Conservation (phyloP, 1,284 basidiomycete species). For the Marasmius fiardii region DNA sequence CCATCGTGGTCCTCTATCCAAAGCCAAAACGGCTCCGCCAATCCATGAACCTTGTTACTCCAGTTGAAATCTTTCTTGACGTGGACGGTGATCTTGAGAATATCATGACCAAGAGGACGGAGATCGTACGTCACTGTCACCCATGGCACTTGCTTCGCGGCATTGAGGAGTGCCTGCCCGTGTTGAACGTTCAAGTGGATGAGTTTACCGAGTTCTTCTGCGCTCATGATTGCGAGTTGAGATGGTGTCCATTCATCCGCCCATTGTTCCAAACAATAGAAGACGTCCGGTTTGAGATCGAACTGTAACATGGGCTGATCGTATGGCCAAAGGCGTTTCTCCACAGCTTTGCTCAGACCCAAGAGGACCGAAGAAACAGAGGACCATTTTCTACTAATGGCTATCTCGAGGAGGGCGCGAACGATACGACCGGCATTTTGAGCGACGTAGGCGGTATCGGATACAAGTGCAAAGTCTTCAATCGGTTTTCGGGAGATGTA, state of each 20-base stretch:
- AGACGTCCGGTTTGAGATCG: conserved; percentile 71
- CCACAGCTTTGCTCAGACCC: conserved; percentile 91
- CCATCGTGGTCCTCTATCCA: conserved; percentile 92
- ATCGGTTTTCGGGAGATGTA: conserved; percentile 81
- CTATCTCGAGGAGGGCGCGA: conserved; percentile 92
- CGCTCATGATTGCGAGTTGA: conserved; percentile 75
- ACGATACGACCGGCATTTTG: conserved; percentile 95
- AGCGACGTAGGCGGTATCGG: conserved; percentile 91
- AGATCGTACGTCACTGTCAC: conserved; percentile 68
- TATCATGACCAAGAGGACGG: conserved; percentile 80
- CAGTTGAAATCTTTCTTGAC: conserved; percentile 80
- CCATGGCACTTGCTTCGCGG: conserved; percentile 86
- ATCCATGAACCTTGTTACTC: conserved; percentile 77
- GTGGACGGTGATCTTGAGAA: conserved; percentile 75
- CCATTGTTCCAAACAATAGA: conserved; percentile 80
- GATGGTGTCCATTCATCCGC: conserved; percentile 81
- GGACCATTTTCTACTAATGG: conserved; percentile 90
- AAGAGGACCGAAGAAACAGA: conserved; percentile 79
- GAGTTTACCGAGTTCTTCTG: conserved; percentile 77
- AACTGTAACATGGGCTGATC: conserved; percentile 90
- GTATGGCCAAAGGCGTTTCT: conserved; percentile 94
- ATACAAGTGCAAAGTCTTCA: conserved; percentile 96
- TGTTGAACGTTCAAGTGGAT: conserved; percentile 88
- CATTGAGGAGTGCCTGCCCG: conserved; percentile 75
- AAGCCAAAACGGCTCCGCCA: conserved; percentile 87